phyloP scores from a whole-genome alignment of 106 monocot genomes.

The Apostasia shenzhenica region DNA sequence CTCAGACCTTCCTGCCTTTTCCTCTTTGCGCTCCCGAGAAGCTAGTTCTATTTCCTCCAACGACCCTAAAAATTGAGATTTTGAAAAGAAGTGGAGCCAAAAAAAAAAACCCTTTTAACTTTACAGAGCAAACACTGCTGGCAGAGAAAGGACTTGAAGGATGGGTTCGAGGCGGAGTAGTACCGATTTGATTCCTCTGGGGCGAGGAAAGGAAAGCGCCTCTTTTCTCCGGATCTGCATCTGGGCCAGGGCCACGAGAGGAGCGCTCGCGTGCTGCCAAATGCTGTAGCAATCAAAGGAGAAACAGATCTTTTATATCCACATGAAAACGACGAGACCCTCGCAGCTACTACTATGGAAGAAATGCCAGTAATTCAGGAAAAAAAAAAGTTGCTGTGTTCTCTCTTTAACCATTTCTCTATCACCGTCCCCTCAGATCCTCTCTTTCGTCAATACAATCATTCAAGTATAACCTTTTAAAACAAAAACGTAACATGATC shows the following conservation, averaged over 20 bases:
- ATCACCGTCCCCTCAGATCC: background rate
- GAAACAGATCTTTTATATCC: background rate
- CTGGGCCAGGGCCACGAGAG: constrained; percentile 12
- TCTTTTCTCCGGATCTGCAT: constrained; percentile 19
- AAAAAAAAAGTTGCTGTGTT: background rate
- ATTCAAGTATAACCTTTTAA: too few species aligned
- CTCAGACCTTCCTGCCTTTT: background rate
- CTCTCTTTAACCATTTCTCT: background rate
- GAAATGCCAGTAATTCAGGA: background rate
- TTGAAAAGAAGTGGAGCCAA: background rate
- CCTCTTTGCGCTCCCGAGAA: background rate
- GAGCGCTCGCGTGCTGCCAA: constrained; percentile 17
- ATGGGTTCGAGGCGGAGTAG: background rate
- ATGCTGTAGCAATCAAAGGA: constrained; percentile 14
- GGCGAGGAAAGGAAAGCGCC: constrained; percentile 3
- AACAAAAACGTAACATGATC: too few species aligned
- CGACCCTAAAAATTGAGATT: background rate
- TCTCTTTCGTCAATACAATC: background rate
- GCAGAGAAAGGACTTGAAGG: background rate
- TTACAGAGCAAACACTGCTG: background rate
- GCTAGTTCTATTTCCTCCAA: background rate
- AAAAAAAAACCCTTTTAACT: background rate
- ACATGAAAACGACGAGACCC: background rate
- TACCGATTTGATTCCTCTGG: constrained; percentile 1
- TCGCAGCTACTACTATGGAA: background rate